Evolutionary conservation across 2,329 filamentous ascomycete species (phyloP), one percentile per base, ranked within the genome.

Genomic region (Colletotrichum endophyticum): DNA sequence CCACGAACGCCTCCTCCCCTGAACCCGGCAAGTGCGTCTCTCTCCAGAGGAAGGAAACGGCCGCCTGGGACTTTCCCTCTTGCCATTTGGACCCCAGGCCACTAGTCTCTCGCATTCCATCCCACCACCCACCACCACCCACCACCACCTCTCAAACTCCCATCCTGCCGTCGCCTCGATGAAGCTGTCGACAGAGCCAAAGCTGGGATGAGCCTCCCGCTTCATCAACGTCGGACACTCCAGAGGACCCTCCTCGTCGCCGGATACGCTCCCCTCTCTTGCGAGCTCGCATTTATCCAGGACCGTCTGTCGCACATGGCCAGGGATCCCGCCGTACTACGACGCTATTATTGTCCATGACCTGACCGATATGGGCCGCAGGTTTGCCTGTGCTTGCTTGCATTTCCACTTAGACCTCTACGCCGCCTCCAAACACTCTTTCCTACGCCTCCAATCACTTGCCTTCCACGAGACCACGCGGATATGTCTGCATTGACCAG

Each of bases 41-140:
- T n/a, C 19, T 53, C 44, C 34, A 69, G 36, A 64, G 70, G 70
- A 76, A 73, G 73, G 73, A 73, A 76, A 70, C 73, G 70, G 49
- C 44, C 70, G 64, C 34, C 64, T 64, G 73, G 70, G 70, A 64
- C 36, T 73, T 61, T 39, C 59, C 44, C 16, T 73, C 64, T 63
- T 76, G 34, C 63, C 30, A 27, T 63, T 34, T 27, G 39, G 27
- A 63, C 28, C 63, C 69, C 36, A 25, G 57, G 56, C 27, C 28
- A 53, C 16, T 19, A 22, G 66, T 8, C 22, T 22, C 16, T 6
- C 44, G 25, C 44, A 57, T 19, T 57, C 19, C 12, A 32, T 53
- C 25, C 64, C 63, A 53, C 70, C 61, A 30, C 62, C 53, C 32
- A 34, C 13, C 32, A 34, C 13, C 32, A 36, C 27, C 56, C 13